Evolutionary conservation across 495 filamentous ascomycete species (phyloP), one percentile per base, ranked within the genome.

Genomic region (Aspergillus sclerotiicarbonarius): DNA sequence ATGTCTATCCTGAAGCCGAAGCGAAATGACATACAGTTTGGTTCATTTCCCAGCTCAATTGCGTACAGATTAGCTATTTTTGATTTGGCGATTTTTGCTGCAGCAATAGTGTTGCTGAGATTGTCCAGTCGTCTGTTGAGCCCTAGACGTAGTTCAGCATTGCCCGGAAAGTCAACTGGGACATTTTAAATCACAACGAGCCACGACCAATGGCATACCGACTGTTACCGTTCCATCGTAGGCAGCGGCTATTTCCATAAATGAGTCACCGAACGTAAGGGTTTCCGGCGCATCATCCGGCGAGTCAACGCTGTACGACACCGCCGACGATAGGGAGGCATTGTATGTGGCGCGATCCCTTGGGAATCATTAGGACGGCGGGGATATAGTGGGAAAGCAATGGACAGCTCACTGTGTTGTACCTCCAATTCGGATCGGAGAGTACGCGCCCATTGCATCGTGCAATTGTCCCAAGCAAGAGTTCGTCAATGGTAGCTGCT

Each of bases 41-140:
- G 82, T 54, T 86, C 83, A 51, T 87, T 87, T 1, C 84, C 82
- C 1, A 87, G 69, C 61, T 87, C 84, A 44, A 87, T 80, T 2
- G 82, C 78, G 31, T 81, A 72, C 19, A 86, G 63, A 56, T 84
- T 85, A 8, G 57, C 62, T 45, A 83, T 77, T 29, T 76, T 66
- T 0, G 57, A 59, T 18, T 76, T 71, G 0, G 76, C 80, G 1
- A 79, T 65, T 39, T 71, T 76, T 0, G 83, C 82, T 1, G 84
- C 83, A 0, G 73, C 70, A 41, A 85, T 81, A 0, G 81, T 84
- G 56, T 86, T 85, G 3, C 69, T 67, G 43, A 83, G 70, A 15
- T 84, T 68, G 54, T 85, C 75, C 51, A 84, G 75, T 0, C 80
- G 82, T 37, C 83, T 71, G 61, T 86, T 85, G 37, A 87, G 63